Evolutionary conservation across 2,329 filamentous ascomycete species (phyloP).

Genomic region (Calycina marina): DNA sequence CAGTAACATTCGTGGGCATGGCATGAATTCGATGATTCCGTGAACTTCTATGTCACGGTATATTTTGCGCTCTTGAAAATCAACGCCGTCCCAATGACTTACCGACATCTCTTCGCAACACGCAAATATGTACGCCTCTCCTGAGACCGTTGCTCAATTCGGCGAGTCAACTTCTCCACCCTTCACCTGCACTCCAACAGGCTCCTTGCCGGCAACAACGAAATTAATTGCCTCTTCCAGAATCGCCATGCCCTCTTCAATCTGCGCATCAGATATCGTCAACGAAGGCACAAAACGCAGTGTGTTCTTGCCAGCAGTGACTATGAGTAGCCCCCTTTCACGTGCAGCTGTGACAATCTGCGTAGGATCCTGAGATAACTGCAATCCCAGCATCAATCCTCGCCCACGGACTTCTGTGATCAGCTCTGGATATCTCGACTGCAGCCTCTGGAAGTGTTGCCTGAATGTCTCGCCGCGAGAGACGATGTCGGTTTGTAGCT

Average conservation of each 20-base stretch:
- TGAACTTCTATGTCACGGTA: no score
- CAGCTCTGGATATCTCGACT: conserved; percentile 50
- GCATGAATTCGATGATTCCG: no score
- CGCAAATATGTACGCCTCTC: not conserved
- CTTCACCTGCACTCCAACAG: not conserved
- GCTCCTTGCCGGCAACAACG: conserved; percentile 3
- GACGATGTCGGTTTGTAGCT: conserved; percentile 54
- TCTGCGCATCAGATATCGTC: conserved; percentile 66
- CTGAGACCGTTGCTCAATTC: not conserved
- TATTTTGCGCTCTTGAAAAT: no score
- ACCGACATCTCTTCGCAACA: no score
- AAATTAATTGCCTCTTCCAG: conserved; percentile 48
- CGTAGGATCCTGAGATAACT: conserved; percentile 59
- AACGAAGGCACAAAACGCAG: conserved; percentile 83
- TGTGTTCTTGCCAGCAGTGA: conserved; percentile 87
- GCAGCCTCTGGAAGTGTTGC: conserved; percentile 39
- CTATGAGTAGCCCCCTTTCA: conserved; percentile 76
- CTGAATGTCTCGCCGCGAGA: conserved; percentile 50
- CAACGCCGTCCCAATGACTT: no score
- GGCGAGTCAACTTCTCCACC: not conserved
- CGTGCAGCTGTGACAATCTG: conserved; percentile 71
- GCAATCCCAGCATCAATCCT: conserved; percentile 76
- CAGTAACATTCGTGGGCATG: no score
- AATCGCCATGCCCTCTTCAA: conserved; percentile 61
- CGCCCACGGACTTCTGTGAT: conserved; percentile 69